These are phyloP conservation scores for Silene coronaria DNA, from an alignment of 179 eudicot genomes.

Conservation along the genomic window DNA sequence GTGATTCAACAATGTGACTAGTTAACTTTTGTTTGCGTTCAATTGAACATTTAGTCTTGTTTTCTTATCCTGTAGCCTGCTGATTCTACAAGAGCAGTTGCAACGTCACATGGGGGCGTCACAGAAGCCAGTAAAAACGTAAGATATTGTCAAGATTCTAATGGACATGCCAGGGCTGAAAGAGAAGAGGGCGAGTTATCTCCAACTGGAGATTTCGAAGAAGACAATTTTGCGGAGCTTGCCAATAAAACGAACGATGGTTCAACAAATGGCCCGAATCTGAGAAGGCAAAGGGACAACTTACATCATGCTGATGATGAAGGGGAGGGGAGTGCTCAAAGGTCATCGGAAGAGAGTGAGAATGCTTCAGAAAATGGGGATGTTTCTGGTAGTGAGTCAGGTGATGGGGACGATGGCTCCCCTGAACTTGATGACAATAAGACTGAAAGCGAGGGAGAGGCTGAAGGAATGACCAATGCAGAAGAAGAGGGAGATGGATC, in stretches of 20 bases:
- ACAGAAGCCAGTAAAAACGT: constrained; percentile 23
- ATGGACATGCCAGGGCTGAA: constrained; percentile 37
- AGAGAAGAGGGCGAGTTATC: constrained; percentile 73
- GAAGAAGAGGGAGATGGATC: constrained; percentile 51
- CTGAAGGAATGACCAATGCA: constrained; percentile 49
- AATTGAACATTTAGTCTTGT: not conserved
- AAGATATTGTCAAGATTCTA: constrained; percentile 31
- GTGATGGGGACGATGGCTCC: constrained; percentile 59
- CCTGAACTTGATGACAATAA: constrained; percentile 47
- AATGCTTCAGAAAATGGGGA: constrained; percentile 71
- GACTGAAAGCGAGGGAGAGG: constrained; percentile 80
- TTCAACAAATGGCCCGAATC: constrained; percentile 29
- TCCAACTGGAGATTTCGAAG: constrained; percentile 45
- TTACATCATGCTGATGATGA: constrained; percentile 37
- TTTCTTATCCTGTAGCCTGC: constrained; percentile 28
- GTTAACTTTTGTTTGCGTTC: not conserved
- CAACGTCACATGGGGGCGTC: constrained; percentile 27
- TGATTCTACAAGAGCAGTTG: constrained; percentile 29
- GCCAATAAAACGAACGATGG: constrained; percentile 31
- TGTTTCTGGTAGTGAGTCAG: constrained; percentile 62
- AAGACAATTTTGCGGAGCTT: constrained; percentile 38
- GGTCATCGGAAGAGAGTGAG: constrained; percentile 63
- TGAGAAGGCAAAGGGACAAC: constrained; percentile 25
- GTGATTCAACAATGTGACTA: not conserved
- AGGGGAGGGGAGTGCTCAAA: constrained; percentile 60